These are phyloP conservation scores for Nicotiana noctiflora DNA, from an alignment of 257 asterid genomes.

Conservation along the genomic window DNA sequence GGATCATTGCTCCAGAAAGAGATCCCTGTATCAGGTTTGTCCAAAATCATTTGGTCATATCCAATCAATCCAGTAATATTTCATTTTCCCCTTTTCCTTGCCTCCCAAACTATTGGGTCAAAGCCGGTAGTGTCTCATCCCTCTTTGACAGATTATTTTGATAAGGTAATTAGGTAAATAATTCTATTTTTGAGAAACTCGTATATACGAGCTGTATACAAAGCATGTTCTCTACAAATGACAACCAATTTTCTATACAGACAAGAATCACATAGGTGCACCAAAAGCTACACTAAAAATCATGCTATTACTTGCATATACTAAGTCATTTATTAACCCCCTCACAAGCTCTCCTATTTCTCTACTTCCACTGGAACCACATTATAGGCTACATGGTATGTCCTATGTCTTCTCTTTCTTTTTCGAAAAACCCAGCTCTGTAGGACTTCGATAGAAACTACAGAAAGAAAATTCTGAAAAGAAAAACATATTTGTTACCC, in stretches of 20 bases:
- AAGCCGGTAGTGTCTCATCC: background rate
- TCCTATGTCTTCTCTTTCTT: background rate
- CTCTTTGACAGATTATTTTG: background rate
- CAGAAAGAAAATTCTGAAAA: too few relatives aligned
- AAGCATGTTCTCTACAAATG: background rate
- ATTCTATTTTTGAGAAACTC: background rate
- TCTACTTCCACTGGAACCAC: background rate
- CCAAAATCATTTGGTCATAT: background rate
- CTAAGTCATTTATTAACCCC: background rate
- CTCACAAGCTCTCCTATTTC: background rate
- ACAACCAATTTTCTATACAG: background rate
- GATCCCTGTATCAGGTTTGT: conserved; percentile 46
- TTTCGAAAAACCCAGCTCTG: background rate
- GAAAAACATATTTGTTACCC: background rate
- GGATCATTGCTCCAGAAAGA: conserved; percentile 52
- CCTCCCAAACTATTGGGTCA: background rate
- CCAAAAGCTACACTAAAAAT: background rate
- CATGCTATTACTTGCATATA: background rate
- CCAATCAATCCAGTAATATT: conserved; percentile 11
- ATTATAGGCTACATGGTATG: background rate
- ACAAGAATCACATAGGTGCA: background rate
- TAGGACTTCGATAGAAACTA: background rate
- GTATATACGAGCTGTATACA: background rate
- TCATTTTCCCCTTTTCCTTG: background rate
- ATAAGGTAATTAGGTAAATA: background rate